A percentile compares a stretch with the other conserved stretches of the same genome.
Evolutionary conservation across 2,329 filamentous ascomycete genomes (phyloP).

Genomic region (Epichloe typhina): DNA sequence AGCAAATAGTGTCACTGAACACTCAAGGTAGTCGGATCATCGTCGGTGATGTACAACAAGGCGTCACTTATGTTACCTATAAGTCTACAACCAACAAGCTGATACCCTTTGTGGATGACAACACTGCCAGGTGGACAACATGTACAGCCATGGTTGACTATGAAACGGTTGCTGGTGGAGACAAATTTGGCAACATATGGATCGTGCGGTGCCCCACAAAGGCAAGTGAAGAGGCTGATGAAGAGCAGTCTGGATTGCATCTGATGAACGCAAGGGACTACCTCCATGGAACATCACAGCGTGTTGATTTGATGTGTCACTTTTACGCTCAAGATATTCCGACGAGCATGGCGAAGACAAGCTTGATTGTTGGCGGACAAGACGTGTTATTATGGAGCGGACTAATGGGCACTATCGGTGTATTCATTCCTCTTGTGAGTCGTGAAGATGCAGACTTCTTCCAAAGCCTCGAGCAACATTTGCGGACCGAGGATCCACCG

Average conservation of each 20-base stretch:
- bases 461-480: constrained; percentile 79
- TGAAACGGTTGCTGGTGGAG: constrained; percentile 84
- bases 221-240: constrained; percentile 78
- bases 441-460: constrained; percentile 97
- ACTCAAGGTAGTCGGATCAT: constrained; percentile 86
- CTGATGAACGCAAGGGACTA: constrained; percentile 85
- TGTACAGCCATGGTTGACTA: constrained; percentile 93
- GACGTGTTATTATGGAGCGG: constrained; percentile 90
- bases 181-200: constrained; percentile 97
- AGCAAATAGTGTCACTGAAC: constrained; percentile 77
- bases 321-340: constrained; percentile 88
- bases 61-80: constrained; percentile 84
- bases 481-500: constrained; percentile 76
- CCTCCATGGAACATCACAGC: constrained; percentile 76
- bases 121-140: constrained; percentile 79
- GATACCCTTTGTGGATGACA: constrained; percentile 88
- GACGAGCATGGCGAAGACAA: constrained; percentile 77
- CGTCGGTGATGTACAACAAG: constrained; percentile 85
- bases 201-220: constrained; percentile 78
- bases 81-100: constrained; percentile 84
- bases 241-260: constrained; percentile 80
- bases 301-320: constrained; percentile 74
- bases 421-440: constrained; percentile 80
- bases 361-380: constrained; percentile 79
- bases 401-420: constrained; percentile 85